Base-by-base conservation (phyloP, 2,329 filamentous ascomycete species). In the Epichloe bromicola region DNA sequence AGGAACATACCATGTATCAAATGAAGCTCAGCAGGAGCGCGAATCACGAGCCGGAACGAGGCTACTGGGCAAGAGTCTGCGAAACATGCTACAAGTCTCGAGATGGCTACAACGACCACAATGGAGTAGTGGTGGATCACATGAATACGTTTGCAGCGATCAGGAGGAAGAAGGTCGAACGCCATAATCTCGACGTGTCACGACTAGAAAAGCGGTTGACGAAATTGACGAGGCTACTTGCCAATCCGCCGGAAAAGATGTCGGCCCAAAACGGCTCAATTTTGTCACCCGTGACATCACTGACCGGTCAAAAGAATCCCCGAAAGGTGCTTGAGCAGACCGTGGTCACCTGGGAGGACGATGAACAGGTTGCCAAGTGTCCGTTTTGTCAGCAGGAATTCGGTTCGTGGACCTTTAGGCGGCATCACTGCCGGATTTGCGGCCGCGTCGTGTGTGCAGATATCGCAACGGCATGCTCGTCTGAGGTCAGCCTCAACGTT, bases 61-160 rank as follows among this genome's bases (percentile, higher is more conserved):
- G 93, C 7, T 79, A 88, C 58, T 98, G 93, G 93, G 95, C 88
- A 59, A 74, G 93, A 48, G 91, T 97, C 2, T 98, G 93, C 64
- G 93, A 98, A 71, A 97, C 93, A n/a, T 98, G 93, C 69, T 98
- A 93, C 71, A 97, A 96, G 70, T 95, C 89, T 48, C 80, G 93
- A 60, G 88, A 90, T 26, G 93, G 93, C 3, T 98, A 98, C 68
- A 95, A 94, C 63, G 90, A 98, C 61, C 85, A 91, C 59, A 79
- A 78, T 51, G 87, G 89, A 1, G 66, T 83, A 2, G 72, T 82
- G 52, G 74, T 82, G 53, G 83, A 95, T 59, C 85, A 89, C 59
- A 89, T 80, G 3, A 70, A 72, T n/a, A 70, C 72, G 3, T 96
- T 98, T 59, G 69, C 75, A 12, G 75, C 76, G 3, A 76, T 85